Percentiles rank a stretch among this genome's conserved stretches.
phyloP scores from a whole-genome alignment of 1,284 basidiomycete genomes.

The Sparassis latifolia region DNA sequence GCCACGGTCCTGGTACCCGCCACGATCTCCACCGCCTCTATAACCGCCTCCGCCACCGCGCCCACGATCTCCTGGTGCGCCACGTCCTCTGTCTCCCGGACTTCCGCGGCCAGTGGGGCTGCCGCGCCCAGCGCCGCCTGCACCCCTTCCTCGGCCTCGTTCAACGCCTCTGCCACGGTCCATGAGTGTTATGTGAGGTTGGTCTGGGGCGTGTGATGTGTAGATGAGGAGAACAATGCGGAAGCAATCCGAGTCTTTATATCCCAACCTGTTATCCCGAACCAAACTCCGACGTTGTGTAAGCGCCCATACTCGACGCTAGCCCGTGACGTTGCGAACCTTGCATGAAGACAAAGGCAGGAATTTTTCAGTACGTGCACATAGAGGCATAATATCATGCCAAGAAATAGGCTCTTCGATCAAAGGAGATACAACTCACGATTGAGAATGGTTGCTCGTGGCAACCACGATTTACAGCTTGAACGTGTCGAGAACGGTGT shows the following conservation, averaged over 20 bases:
- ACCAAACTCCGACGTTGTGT: too few species aligned
- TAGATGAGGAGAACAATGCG: not conserved
- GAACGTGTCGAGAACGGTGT: too few species aligned
- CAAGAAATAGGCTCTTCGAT: too few species aligned
- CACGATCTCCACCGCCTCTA: conserved; percentile 10
- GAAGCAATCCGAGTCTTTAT: not conserved
- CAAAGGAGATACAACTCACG: too few species aligned
- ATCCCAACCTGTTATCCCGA: too few species aligned
- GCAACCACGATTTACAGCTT: too few species aligned
- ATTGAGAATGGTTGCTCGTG: too few species aligned
- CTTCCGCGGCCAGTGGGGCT: conserved; percentile 8
- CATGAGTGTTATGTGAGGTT: not conserved
- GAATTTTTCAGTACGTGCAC: too few species aligned
- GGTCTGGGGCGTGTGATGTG: not conserved
- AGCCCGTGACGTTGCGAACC: not conserved
- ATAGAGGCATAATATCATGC: too few species aligned
- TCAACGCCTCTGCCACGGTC: conserved; percentile 16
- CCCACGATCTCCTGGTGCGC: conserved; percentile 6
- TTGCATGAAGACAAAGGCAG: too few species aligned
- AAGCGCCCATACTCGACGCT: not conserved
- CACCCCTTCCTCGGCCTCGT: conserved; percentile 16
- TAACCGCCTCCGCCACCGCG: conserved; percentile 9
- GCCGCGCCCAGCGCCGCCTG: conserved; percentile 10
- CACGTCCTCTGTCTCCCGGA: conserved; percentile 6
- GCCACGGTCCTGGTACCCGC: conserved; percentile 20